These are phyloP conservation scores for Penicillium sp. DNA, from an alignment of 2,329 filamentous ascomycete species.

Conservation along the genomic window DNA sequence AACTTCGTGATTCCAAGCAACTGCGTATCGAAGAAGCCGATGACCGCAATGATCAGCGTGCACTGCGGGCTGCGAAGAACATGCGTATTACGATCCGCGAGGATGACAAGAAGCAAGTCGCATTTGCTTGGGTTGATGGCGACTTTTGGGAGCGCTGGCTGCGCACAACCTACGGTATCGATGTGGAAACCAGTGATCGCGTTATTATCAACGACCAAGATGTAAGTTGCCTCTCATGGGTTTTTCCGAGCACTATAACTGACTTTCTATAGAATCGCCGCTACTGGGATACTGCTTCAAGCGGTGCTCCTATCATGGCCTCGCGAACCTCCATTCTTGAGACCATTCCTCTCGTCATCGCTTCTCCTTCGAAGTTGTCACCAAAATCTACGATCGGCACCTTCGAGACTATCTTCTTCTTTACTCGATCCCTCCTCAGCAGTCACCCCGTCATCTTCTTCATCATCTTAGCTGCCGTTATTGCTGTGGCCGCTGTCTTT, in stretches of 20 bases:
- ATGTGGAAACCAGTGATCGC: slow-evolving; percentile 78
- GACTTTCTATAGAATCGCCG: slow-evolving; percentile 66
- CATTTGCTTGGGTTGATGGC: slow-evolving; percentile 96
- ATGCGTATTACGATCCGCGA: slow-evolving; percentile 90
- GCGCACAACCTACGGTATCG: slow-evolving; percentile 88
- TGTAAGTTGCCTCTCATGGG: slow-evolving; percentile 56
- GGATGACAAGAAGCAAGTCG: slow-evolving; percentile 80
- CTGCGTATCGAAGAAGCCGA: slow-evolving; percentile 94
- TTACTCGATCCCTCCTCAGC: slow-evolving; percentile 42
- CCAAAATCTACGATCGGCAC: slow-evolving; percentile 51
- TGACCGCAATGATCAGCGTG: slow-evolving; percentile 85
- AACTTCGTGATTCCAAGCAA: slow-evolving; percentile 90
- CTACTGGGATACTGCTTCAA: slow-evolving; percentile 91
- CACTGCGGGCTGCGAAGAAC: slow-evolving; percentile 79
- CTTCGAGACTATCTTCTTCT: slow-evolving; percentile 48
- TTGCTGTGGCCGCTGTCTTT: slow-evolving; percentile 34
- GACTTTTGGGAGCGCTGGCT: slow-evolving; percentile 98
- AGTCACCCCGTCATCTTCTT: slow-evolving; percentile 47
- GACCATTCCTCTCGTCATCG: slow-evolving; percentile 59
- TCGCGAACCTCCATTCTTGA: slow-evolving; percentile 89
- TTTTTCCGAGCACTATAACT: slow-evolving; percentile 6
- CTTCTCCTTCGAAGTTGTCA: slow-evolving; percentile 48
- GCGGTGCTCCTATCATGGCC: slow-evolving; percentile 84
- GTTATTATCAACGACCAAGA: slow-evolving; percentile 98
- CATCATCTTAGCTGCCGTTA: slow-evolving; percentile 37